phyloP scores from a whole-genome alignment of 2,329 filamentous ascomycete species.

The Stagonosporopsis cucurbitacearum region DNA sequence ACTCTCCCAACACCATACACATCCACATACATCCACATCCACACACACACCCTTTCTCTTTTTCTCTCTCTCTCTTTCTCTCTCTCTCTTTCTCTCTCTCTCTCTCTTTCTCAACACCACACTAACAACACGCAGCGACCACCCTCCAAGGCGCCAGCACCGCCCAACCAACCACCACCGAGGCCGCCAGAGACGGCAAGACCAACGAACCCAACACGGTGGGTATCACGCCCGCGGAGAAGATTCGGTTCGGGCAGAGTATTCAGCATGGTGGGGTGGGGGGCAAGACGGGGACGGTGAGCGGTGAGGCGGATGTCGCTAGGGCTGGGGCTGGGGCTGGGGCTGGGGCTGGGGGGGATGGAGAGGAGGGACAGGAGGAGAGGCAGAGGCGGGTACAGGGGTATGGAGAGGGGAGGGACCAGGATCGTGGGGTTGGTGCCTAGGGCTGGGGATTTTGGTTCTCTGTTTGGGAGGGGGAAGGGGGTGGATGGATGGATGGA shows the following conservation, averaged over 20 bases:
- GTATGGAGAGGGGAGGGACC: slow-evolving; percentile 59
- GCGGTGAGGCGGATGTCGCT: slow-evolving; percentile 46
- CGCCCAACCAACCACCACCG: too few species aligned
- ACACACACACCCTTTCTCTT: too few species aligned
- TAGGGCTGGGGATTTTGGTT: slow-evolving; percentile 27
- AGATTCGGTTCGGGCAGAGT: slow-evolving; percentile 62
- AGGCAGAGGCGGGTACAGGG: slow-evolving; percentile 59
- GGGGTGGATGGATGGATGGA: too few species aligned
- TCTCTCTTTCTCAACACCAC: not conserved
- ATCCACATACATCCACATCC: too few species aligned
- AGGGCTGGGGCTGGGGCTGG: slow-evolving; percentile 47
- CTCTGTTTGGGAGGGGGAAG: too few species aligned
- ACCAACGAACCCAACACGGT: slow-evolving; percentile 52
- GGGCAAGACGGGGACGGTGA: slow-evolving; percentile 55
- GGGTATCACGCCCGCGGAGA: slow-evolving; percentile 52
- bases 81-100: too few species aligned
- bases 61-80: too few species aligned
- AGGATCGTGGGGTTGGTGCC: slow-evolving; percentile 58
- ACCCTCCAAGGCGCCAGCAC: slow-evolving; percentile 22
- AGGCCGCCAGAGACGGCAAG: too few species aligned
- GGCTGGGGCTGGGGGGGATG: too few species aligned
- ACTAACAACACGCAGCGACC: slow-evolving; percentile 15
- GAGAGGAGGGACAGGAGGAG: slow-evolving; percentile 18
- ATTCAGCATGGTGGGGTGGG: slow-evolving; percentile 64
- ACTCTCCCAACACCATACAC: not conserved